Conservation (phyloP, 768 basidiomycete species). For the Leccinum variicolor region DNA sequence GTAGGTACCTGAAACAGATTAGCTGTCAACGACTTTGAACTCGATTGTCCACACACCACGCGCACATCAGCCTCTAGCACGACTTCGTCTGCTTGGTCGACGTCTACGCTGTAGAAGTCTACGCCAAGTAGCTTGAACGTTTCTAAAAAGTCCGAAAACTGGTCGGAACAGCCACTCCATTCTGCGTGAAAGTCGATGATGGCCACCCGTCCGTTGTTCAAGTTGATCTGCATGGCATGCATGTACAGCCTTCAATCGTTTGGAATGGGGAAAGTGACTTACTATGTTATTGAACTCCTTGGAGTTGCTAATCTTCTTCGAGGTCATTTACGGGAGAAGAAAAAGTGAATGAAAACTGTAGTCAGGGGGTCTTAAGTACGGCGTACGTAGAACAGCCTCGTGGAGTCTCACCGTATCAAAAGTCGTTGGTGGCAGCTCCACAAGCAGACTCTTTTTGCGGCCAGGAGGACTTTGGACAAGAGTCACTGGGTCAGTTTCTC, state of each 20-base stretch:
- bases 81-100: conserved; percentile 56
- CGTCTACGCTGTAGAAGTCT: conserved; percentile 71
- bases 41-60: conserved; percentile 42
- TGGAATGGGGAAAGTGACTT: neutral
- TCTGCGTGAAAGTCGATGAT: conserved; percentile 23
- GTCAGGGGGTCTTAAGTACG: neutral
- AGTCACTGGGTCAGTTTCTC: too few species aligned
- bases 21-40: neutral
- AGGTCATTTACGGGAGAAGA: neutral
- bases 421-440: too few species aligned
- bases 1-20: conserved; percentile 20
- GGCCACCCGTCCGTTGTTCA: conserved; percentile 20
- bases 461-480: too few species aligned
- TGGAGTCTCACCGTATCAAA: too few species aligned
- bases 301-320: conserved; percentile 14
- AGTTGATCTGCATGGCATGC: conserved; percentile 11
- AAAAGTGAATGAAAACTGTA: too few species aligned
- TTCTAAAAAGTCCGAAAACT: conserved; percentile 17
- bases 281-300: conserved; percentile 21
- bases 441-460: too few species aligned
- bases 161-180: conserved; percentile 6
- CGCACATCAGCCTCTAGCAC: conserved; percentile 56
- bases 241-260: neutral
- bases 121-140: conserved; percentile 32
- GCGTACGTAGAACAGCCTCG: too few species aligned